Base-by-base conservation (phyloP, 306 rosid genomes). In the Quercus bicolor region DNA sequence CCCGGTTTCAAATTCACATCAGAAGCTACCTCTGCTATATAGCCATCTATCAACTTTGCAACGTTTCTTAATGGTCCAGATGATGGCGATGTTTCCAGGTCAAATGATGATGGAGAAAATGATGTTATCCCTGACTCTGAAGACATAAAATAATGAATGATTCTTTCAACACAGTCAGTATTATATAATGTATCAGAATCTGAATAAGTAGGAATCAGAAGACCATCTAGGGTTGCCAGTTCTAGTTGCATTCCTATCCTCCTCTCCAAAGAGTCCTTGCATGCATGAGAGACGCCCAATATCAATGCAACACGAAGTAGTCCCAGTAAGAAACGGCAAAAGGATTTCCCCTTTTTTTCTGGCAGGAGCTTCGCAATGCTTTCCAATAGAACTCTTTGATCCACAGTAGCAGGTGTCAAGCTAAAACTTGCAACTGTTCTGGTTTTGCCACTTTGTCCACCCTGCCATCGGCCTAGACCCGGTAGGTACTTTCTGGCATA, bases 231-330 rank as follows among this genome's bases (percentile, higher is more conserved):
- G 62, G 97, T 92, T 74, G 98, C 97, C 60, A 91, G 76, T 82
- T 94, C 98, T 82, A 94, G 82, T 82, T 94, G 98, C 93, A 82
- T 85, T 65, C 98, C 98, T 80, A 92, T 87, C 84, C 98, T 92
- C 86, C 79, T 85, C 89, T 92, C 94, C 37, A 94, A 75, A 57
- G 95, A 89, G 26, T 91, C 92, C 87, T 72, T 80, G 86, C 93
- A 94, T 5, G 82, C 33, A 84, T 82, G 85, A 76, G 69, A 76
- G 37, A 84, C 97, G 45, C 89, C 92, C 77, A 94, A 82, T 82
- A 94, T 94, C 82, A 88, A 88, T 45, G 92, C 90, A 66, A 94
- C 97, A 26, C 98, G 93, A 66, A 94, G 97, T 79, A 94, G 97
- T 70, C 97, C 98, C 26, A 94, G 82, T 37, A 94, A 66, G 86